Evolutionary conservation across 1,284 basidiomycete genomes (phyloP).

Genomic region (Ganoderma lingzhi): DNA sequence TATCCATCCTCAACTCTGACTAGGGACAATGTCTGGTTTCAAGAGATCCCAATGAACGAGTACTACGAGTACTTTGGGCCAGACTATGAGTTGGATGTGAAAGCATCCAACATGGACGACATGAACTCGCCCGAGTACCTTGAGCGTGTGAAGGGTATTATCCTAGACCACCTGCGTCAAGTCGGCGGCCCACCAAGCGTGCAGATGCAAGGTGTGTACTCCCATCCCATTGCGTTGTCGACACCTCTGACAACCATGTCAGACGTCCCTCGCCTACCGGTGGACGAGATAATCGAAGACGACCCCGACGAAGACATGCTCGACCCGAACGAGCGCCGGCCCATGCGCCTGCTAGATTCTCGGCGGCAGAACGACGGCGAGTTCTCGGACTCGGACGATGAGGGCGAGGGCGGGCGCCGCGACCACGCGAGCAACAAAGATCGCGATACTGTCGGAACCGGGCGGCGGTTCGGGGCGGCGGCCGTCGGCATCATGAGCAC

Average conservation of each 20-base stretch:
- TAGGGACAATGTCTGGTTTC: neutral
- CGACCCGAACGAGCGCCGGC: constrained; percentile 77
- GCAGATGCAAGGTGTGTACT: constrained; percentile 78
- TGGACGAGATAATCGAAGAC: constrained; percentile 83
- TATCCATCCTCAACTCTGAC: neutral
- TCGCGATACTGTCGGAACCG: constrained; percentile 50
- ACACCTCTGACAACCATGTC: constrained; percentile 12
- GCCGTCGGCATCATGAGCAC: constrained; percentile 75
- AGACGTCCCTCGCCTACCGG: constrained; percentile 83
- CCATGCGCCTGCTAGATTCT: constrained; percentile 75
- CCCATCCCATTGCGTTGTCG: neutral
- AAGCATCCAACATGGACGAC: constrained; percentile 95
- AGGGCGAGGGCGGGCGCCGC: constrained; percentile 82
- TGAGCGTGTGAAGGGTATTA: constrained; percentile 91
- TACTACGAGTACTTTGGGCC: constrained; percentile 99
- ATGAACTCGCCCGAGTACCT: constrained; percentile 94
- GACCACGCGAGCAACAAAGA: constrained; percentile 69
- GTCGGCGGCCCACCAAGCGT: constrained; percentile 90
- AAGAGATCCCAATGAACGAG: constrained; percentile 96
- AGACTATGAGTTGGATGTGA: constrained; percentile 97
- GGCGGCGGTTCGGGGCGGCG: constrained; percentile 71
- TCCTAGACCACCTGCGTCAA: constrained; percentile 90
- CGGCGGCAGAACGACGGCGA: constrained; percentile 82
- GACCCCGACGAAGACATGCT: constrained; percentile 85
- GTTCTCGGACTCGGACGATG: constrained; percentile 86